Evolutionary conservation across 257 asterid genomes (phyloP), one percentile per base, ranked within the genome.

Genomic region (Cordia subcordata): DNA sequence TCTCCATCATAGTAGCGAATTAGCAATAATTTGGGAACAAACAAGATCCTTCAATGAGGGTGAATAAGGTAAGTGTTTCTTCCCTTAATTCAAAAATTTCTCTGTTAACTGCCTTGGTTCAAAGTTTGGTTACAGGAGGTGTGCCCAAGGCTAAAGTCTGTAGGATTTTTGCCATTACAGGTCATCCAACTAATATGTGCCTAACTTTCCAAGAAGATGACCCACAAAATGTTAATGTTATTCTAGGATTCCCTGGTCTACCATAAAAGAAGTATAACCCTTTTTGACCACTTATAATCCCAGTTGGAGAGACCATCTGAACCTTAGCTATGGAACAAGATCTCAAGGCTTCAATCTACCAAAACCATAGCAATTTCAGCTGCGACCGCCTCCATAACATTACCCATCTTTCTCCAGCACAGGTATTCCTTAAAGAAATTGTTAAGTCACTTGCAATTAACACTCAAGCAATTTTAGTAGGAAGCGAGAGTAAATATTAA

Each of bases 351-450:
- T n/a, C n/a, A n/a, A n/a, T n/a, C n/a, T n/a, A n/a, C n/a, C n/a
- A n/a, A n/a, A n/a, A n/a, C n/a, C n/a, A n/a, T n/a, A n/a, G n/a
- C n/a, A n/a, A n/a, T n/a, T n/a, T n/a, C n/a, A n/a, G n/a, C n/a
- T n/a, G n/a, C n/a, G n/a, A n/a, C n/a, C n/a, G n/a, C n/a, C n/a
- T n/a, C n/a, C n/a, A n/a, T n/a, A n/a, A n/a, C n/a, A n/a, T n/a
- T n/a, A n/a, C n/a, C n/a, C n/a, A n/a, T n/a, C n/a, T n/a, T n/a
- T n/a, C n/a, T n/a, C 39, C n/a, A 9, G 5, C 5, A 35, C 17
- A 37, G 49, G 61, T 57, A 57, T 57, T 14, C 37, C 61, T 37
- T 16, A 27, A 57, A 15, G 61, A 57, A 0, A 57, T 33, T 37
- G 49, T 57, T 9, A 57, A 57, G 27, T 37, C 14, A 35, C 19